A percentile compares a stretch with the other conserved stretches of the same genome.
Conservation (phyloP, 495 filamentous ascomycete genomes). For the Penicillium canescens region DNA sequence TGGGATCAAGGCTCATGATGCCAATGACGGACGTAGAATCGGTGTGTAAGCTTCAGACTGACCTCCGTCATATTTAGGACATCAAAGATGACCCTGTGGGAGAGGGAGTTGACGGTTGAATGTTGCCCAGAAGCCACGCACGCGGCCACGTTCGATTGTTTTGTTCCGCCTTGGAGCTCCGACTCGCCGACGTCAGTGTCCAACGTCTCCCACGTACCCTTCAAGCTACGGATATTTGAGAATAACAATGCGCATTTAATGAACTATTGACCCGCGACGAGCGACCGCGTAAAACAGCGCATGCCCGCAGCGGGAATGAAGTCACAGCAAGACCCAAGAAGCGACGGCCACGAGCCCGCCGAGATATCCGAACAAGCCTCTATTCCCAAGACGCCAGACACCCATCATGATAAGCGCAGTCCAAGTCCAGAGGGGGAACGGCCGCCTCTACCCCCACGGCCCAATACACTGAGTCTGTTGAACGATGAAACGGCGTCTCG, state of each 20-base stretch:
- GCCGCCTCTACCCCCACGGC: conserved; percentile 72
- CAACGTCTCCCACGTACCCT: conserved; percentile 3
- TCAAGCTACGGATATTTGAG: neutral
- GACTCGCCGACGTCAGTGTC: conserved; percentile 21
- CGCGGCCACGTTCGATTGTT: conserved; percentile 29
- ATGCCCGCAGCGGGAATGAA: conserved; percentile 29
- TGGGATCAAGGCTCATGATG: conserved; percentile 72
- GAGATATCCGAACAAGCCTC: conserved; percentile 6
- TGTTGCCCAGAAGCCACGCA: conserved; percentile 29
- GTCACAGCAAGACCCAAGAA: conserved; percentile 10
- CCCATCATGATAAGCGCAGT: conserved; percentile 19
- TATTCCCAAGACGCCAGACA: conserved; percentile 2
- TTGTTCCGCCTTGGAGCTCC: conserved; percentile 29
- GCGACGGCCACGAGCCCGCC: conserved; percentile 13
- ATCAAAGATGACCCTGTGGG: conserved; percentile 20
- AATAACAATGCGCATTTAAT: conserved; percentile 17
- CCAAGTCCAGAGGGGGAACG: conserved; percentile 41
- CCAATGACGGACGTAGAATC: conserved; percentile 30
- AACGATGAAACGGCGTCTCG: conserved; percentile 39
- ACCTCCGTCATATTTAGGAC: conserved; percentile 42
- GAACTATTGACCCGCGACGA: conserved; percentile 18
- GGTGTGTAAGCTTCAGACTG: conserved; percentile 18
- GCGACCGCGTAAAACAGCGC: conserved; percentile 24
- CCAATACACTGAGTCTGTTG: conserved; percentile 45
- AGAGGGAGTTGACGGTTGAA: conserved; percentile 15